phyloP scores from a whole-genome alignment of 2,329 filamentous ascomycete species.

The Cercospora beticola region DNA sequence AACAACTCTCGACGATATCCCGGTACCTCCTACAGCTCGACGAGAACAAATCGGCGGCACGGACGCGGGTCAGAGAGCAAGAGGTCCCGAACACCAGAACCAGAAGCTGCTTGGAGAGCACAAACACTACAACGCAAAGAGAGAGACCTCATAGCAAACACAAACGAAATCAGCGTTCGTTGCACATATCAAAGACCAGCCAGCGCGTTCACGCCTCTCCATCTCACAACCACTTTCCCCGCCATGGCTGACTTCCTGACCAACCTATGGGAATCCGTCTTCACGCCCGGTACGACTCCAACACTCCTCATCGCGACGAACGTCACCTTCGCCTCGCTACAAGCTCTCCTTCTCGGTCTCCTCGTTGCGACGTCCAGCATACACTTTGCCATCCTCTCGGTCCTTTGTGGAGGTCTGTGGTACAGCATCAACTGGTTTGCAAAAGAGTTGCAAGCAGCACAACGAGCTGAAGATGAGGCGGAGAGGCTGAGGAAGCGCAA shows the following conservation, averaged over 20 bases:
- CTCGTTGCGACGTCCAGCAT: slow-evolving; percentile 80
- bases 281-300: slow-evolving; percentile 86
- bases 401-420: slow-evolving; percentile 81
- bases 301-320: slow-evolving; percentile 89
- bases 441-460: slow-evolving; percentile 55
- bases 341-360: slow-evolving; percentile 72
- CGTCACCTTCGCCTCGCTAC: slow-evolving; percentile 79
- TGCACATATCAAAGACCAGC: not conserved
- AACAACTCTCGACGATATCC: not conserved
- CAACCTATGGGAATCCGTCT: slow-evolving; percentile 87
- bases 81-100: not conserved
- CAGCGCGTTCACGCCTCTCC: not conserved
- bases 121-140: not conserved
- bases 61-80: not conserved
- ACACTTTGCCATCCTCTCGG: slow-evolving; percentile 81
- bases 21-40: not conserved
- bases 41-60: not conserved
- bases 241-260: slow-evolving; percentile 57
- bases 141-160: not conserved
- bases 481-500: slow-evolving; percentile 46
- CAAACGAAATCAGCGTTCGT: not conserved
- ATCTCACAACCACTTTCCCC: not conserved
- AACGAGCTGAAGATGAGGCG: slow-evolving; percentile 51
- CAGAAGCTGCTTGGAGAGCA: not conserved
- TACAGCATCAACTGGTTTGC: slow-evolving; percentile 98